Conservation (phyloP, 768 basidiomycete genomes). For the Mycena alexandri region DNA sequence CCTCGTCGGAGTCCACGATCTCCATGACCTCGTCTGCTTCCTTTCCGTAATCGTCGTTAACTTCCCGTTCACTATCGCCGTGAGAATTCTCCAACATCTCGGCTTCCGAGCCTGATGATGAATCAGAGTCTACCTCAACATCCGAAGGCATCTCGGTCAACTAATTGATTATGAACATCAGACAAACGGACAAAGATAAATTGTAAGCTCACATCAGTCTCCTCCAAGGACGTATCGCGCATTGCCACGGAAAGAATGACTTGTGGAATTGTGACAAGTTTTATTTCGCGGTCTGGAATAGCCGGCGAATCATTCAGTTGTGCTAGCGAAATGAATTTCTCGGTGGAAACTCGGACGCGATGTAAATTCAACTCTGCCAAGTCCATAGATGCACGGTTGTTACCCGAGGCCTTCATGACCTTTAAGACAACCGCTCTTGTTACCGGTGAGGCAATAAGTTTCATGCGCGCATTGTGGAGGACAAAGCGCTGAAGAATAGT, state of each 20-base stretch:
- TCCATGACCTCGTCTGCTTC: not conserved
- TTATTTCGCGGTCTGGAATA: not conserved
- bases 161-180: too few species aligned
- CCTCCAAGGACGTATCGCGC: not conserved
- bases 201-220: not conserved
- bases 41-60: too few species aligned
- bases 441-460: not conserved
- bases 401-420: not conserved
- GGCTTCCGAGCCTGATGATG: not conserved
- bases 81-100: not conserved
- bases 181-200: not conserved
- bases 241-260: not conserved
- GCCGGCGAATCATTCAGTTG: not conserved
- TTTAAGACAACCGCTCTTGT: not conserved
- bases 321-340: not conserved
- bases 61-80: too few species aligned
- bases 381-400: not conserved
- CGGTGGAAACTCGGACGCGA: slow-evolving; percentile 3
- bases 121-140: too few species aligned
- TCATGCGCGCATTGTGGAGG: not conserved
- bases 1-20: not conserved
- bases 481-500: too few species aligned
- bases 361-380: not conserved
- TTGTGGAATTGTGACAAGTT: not conserved
- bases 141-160: too few species aligned